Evolutionary conservation across 192 early-diverging fungal species (phyloP), one percentile per base, ranked within the genome.

Genomic region (Chytriomyces sp.): DNA sequence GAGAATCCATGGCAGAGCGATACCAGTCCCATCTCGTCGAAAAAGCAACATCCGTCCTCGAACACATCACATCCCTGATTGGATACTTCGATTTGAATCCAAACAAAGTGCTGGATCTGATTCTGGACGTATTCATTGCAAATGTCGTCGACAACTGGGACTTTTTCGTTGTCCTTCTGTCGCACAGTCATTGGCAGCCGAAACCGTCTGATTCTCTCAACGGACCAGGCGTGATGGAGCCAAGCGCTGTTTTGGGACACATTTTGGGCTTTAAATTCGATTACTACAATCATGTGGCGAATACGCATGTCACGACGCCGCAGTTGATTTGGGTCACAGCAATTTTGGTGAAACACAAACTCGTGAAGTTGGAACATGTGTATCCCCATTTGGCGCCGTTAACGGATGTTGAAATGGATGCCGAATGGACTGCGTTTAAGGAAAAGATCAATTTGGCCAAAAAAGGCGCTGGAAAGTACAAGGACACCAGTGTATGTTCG

Each of bases 71-170:
- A 7, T 81, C 79, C 47, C 69, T 91, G 50, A 89, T 91, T 64
- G 90, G 93, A 28, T 91, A 89, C 50, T 96, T 96, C 78, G 86
- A 89, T 74, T 79, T 96, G 60, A 94, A 96, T 69, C 94, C 94
- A 0, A 94, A 92, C 81, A 89, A 94, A n/a, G 92, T 94, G 0
- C 69, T 94, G 62, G 93, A 93, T 76, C 73, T 96, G 23, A 79
- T 92, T 3, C 78, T 95, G 48, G 94, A 96, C 64, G 76, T 90
- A 2, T 94, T 95, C 79, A 84, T 89, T 47, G 89, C 86, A 3
- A 91, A 93, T 49, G 82, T 93, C n/a, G 74, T 78, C 16, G 81
- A 86, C 24, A 86, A 93, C 11, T 88, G 91, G 72, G 84, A 84
- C 20, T 94, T 94, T 79, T 95, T 93, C 69, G 75, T 95, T 11